Base-by-base conservation (phyloP, 78 protist genomes). In the Anaeramoeba flamelloides region DNA sequence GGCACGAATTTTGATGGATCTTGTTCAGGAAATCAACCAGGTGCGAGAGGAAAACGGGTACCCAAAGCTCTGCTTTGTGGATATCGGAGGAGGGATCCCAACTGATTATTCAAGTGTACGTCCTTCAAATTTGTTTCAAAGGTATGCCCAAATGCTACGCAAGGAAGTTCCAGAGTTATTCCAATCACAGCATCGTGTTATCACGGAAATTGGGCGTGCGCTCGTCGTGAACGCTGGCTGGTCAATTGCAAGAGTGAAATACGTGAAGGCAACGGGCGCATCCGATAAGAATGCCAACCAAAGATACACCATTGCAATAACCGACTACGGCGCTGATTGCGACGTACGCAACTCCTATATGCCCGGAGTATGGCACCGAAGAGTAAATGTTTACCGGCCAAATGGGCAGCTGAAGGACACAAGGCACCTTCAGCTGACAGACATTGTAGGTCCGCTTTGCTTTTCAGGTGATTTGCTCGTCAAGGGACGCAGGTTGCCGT, bases 401-500 rank as follows among this genome's bases (percentile, higher is more conserved):
- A n/a, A n/a, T n/a, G n/a, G n/a, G n/a, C n/a, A n/a, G n/a, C n/a
- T n/a, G n/a, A n/a, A n/a, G n/a, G n/a, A n/a, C n/a, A n/a, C n/a
- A n/a, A n/a, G n/a, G n/a, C n/a, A n/a, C n/a, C n/a, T n/a, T n/a
- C n/a, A n/a, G n/a, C 26, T 30, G 30, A n/a, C 36, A 30, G 74
- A 64, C 74, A 64, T 64, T 64, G 74, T 30, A 26, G 74, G 74
- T n/a, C 74, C 74, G 74, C 74, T 64, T 30, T 64, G 74, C 74
- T 64, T 64, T 30, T 64, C 74, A 30, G 74, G 74, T 30, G 74
- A 64, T 64, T 26, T 64, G 74, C 26, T 64, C 30, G 74, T 26
- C 36, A 26, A 30, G 74, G 36, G 74, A 30, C 30, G 26, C 36
- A 26, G 26, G 36, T 64, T 64, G 36, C 74, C 74, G 74, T 30